Conservation (phyloP, 495 filamentous ascomycete species). For the Hypoxylon subgilvum region DNA sequence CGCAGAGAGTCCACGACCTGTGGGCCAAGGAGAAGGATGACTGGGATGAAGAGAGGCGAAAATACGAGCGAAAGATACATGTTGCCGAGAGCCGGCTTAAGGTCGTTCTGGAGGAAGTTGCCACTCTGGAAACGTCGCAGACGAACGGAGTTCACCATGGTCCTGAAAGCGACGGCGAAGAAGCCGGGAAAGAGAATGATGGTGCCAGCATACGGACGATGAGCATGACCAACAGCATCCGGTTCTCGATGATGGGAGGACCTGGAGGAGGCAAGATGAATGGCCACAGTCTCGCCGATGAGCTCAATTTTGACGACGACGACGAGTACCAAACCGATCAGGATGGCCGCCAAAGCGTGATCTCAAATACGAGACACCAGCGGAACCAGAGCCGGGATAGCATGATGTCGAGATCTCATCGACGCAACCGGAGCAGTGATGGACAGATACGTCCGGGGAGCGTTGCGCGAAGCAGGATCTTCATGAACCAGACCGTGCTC, state of each 20-base stretch:
- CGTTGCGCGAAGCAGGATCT: constrained; percentile 53
- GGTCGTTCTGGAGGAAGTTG: constrained; percentile 80
- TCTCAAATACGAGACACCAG: constrained; percentile 47
- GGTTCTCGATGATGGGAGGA: constrained; percentile 72
- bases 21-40: constrained; percentile 82
- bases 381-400: constrained; percentile 55
- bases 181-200: constrained; percentile 68
- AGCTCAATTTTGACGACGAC: constrained; percentile 83
- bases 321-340: constrained; percentile 66
- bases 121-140: constrained; percentile 70
- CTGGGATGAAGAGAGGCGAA: constrained; percentile 82
- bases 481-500: constrained; percentile 55
- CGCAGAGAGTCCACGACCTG: constrained; percentile 71
- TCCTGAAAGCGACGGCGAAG: constrained; percentile 60
- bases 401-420: constrained; percentile 50
- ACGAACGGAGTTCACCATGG: constrained; percentile 45
- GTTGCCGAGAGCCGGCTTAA: constrained; percentile 86
- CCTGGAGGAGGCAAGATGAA: constrained; percentile 61
- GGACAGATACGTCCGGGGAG: constrained; percentile 58
- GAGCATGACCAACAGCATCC: constrained; percentile 74
- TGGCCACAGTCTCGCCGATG: constrained; percentile 83
- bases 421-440: constrained; percentile 57
- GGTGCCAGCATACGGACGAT: constrained; percentile 76
- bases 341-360: constrained; percentile 60
- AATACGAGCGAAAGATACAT: constrained; percentile 81